Evolutionary conservation across 345 rosid genomes (phyloP), one percentile per base, ranked within the genome.

Genomic region (Theobroma cacao): DNA sequence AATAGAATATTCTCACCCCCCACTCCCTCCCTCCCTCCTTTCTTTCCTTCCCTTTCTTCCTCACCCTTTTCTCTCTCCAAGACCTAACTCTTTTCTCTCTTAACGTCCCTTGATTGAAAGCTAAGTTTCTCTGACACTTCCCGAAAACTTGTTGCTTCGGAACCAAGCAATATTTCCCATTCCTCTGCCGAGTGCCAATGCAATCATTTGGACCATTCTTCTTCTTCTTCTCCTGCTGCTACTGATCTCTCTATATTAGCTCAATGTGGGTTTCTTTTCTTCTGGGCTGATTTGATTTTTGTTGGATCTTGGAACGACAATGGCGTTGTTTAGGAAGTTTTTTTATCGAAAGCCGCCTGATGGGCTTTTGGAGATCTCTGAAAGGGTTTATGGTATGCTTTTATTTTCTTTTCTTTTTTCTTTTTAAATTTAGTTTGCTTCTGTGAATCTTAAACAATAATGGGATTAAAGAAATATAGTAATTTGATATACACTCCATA

Each of bases 281-380:
- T 55, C 61, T 40, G 43, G 77, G 62, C 45, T 71, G 77, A 56
- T 76, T 75, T 83, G 38, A 61, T 40, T 59, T 5, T 55, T 36
- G 15, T 3, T 60, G 84, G 78, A 69, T 74, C 79, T 56, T 65
- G 52, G 53, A 82, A 50, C 53, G 64, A 45, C 41, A 31, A 93
- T 93, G 97, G 95, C 91, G 60, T 81, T 91, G 84, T 88, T 93
- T 56, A 89, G 91, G 77, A 93, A 91, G 87, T 85, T 93, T 65
- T 91, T 92, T 85, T 79, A 83, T 34, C 81, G 89, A 81, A 91
- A 90, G 67, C 94, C 95, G 47, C 95, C 97, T 75, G 92, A 87
- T 74, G 93, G 95, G 72, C 91, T 93, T 53, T 72, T 90, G 79
- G 97, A 93, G 90, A 90, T 93, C 86, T 89, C 95, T 24, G 94